A percentile compares a stretch with the other conserved stretches of the same genome.
Conservation (phyloP, 2,329 filamentous ascomycete species). For the Peltaster fructicola region DNA sequence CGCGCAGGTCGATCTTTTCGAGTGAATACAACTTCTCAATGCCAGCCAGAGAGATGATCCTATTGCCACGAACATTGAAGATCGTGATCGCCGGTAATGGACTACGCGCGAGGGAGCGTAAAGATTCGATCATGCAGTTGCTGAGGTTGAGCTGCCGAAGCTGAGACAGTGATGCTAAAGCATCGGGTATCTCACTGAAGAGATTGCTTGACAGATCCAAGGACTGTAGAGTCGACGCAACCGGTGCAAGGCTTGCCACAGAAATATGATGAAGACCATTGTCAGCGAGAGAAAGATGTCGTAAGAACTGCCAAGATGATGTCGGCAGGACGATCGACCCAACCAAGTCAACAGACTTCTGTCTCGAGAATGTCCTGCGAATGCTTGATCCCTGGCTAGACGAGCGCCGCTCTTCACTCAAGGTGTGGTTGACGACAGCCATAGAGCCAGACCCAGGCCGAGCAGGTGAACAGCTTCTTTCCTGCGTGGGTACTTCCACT, state of each 20-base stretch:
- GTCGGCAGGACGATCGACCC: conserved; percentile 54
- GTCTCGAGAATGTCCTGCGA: conserved; percentile 33
- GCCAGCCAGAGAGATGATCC: conserved; percentile 70
- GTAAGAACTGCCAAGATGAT: conserved; percentile 87
- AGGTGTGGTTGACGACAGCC: too few species aligned
- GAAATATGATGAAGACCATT: conserved; percentile 74
- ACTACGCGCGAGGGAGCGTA: conserved; percentile 71
- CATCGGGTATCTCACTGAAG: conserved; percentile 88
- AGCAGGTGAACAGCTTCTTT: conserved; percentile 64
- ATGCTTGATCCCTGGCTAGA: conserved; percentile 81
- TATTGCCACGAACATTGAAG: conserved; percentile 77
- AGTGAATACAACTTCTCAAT: conserved; percentile 77
- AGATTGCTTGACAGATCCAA: conserved; percentile 85
- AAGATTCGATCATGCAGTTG: conserved; percentile 91
- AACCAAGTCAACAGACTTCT: conserved; percentile 64
- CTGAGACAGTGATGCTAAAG: conserved; percentile 65
- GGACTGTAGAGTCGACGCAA: conserved; percentile 78
- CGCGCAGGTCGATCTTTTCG: conserved; percentile 76
- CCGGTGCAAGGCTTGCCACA: conserved; percentile 55
- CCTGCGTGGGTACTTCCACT: conserved; percentile 31
- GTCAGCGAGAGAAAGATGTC: conserved; percentile 79
- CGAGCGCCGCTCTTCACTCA: conserved; percentile 64
- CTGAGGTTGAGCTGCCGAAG: conserved; percentile 87
- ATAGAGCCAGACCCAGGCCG: too few species aligned
- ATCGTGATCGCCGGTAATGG: conserved; percentile 87